These are phyloP conservation scores for Pythium coloratum DNA, from an alignment of 352 stramenopile genomes.

Conservation along the genomic window DNA sequence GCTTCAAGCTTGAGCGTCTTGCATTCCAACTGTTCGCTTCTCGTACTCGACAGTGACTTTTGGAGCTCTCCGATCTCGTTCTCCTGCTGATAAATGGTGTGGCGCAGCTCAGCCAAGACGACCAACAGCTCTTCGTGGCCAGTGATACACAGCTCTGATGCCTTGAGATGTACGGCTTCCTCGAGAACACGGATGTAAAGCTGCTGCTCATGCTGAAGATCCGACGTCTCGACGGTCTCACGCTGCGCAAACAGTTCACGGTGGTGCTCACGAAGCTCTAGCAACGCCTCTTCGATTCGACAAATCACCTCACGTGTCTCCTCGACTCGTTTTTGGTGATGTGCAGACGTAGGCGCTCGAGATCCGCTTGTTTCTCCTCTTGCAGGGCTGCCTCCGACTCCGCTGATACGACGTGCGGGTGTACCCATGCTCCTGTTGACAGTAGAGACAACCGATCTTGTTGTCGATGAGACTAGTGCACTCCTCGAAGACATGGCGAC, in stretches of 20 bases:
- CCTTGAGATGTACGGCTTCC: constrained; percentile 73
- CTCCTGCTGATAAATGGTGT: constrained; percentile 78
- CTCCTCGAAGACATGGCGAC: constrained; percentile 4
- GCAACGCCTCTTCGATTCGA: constrained; percentile 43
- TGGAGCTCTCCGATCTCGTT: constrained; percentile 41
- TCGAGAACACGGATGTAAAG: constrained; percentile 79
- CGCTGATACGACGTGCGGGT: neutral
- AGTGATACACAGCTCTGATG: constrained; percentile 60
- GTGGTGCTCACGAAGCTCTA: constrained; percentile 42
- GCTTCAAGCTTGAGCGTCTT: constrained; percentile 14
- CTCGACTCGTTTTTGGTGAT: constrained; percentile 1
- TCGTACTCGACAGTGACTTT: constrained; percentile 2
- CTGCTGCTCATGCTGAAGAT: constrained; percentile 41
- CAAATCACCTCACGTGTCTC: constrained; percentile 34
- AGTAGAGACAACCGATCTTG: neutral
- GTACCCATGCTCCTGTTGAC: neutral
- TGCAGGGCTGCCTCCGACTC: neutral
- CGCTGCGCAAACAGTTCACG: constrained; percentile 23
- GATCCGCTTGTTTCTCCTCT: neutral
- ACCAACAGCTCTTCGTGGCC: constrained; percentile 77
- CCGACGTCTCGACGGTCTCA: neutral
- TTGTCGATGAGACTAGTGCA: neutral
- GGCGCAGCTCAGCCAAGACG: constrained; percentile 70
- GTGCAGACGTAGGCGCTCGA: neutral
- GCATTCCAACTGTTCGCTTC: constrained; percentile 16